Evolutionary conservation across 2,329 filamentous ascomycete genomes (phyloP).

Genomic region (Falciphora oryzae): DNA sequence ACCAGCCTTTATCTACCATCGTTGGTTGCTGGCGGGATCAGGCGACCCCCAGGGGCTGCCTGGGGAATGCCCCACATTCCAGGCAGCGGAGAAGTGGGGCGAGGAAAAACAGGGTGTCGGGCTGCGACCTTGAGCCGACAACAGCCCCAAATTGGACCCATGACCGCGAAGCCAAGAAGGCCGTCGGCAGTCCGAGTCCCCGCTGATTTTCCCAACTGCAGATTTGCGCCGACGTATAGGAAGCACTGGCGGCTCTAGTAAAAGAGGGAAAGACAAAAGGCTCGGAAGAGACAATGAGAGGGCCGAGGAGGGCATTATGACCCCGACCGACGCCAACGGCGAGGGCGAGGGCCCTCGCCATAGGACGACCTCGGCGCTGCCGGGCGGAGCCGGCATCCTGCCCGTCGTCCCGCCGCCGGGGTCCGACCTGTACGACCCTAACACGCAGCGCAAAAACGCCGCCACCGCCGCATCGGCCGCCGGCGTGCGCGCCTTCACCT

Average conservation of each 20-base stretch:
- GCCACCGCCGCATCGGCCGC: slow-evolving; percentile 76
- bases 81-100: background rate
- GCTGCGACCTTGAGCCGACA: background rate
- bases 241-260: background rate
- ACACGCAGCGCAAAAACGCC: slow-evolving; percentile 46
- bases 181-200: too few species aligned
- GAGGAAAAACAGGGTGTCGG: background rate
- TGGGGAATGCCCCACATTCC: background rate
- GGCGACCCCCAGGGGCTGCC: too few species aligned
- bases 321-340: slow-evolving; percentile 6
- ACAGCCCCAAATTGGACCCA: background rate
- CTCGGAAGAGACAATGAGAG: slow-evolving; percentile 1
- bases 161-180: background rate
- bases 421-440: slow-evolving; percentile 36
- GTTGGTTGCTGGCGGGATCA: too few species aligned
- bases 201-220: background rate
- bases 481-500: slow-evolving; percentile 74
- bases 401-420: slow-evolving; percentile 36
- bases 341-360: background rate
- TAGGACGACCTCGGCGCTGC: background rate
- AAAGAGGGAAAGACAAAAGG: background rate
- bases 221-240: too few species aligned
- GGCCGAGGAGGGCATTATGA: background rate
- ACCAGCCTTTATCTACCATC: background rate
- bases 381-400: slow-evolving; percentile 30